Percentiles rank a stretch among this genome's conserved stretches.
Conservation (phyloP, 2,329 filamentous ascomycete genomes). For the Ophiostoma triangulosporum region DNA sequence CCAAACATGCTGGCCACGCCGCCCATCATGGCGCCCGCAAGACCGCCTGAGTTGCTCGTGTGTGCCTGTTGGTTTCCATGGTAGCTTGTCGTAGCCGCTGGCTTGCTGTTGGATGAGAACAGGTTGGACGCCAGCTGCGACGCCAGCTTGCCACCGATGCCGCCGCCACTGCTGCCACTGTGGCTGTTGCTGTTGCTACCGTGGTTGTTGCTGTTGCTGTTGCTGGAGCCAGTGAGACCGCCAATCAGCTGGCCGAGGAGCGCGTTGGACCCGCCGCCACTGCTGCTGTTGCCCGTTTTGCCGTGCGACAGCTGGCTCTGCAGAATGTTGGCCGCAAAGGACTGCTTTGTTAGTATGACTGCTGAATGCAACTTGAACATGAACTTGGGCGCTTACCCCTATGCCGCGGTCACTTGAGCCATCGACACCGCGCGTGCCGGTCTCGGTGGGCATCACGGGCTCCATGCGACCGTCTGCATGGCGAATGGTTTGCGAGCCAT, state of each 20-base stretch:
- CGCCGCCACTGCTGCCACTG: conserved; percentile 15
- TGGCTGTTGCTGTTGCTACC: conserved; percentile 14
- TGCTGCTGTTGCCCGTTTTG: conserved; percentile 18
- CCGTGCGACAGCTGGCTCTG: conserved; percentile 30
- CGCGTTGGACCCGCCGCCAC: conserved; percentile 25
- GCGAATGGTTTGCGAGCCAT: conserved; percentile 47
- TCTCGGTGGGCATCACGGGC: conserved; percentile 36
- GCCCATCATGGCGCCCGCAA: conserved; percentile 41
- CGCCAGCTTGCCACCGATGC: conserved; percentile 38
- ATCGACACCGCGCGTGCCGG: conserved; percentile 28
- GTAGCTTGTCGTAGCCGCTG: conserved; percentile 33
- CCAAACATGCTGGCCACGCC: conserved; percentile 40
- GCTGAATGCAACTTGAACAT: neutral
- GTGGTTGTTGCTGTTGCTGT: conserved; percentile 15
- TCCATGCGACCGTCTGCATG: conserved; percentile 49
- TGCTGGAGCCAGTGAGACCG: conserved; percentile 23
- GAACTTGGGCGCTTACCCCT: conserved; percentile 45
- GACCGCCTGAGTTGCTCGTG: conserved; percentile 29
- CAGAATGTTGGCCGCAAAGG: conserved; percentile 47
- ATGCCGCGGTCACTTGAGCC: conserved; percentile 41
- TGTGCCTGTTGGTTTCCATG: conserved; percentile 32
- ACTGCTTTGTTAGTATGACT: conserved; percentile 25
- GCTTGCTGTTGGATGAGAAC: conserved; percentile 37
- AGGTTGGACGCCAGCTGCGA: conserved; percentile 42
- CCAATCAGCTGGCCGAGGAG: conserved; percentile 34